These are phyloP conservation scores for Torulaspora gathmanii DNA, from an alignment of 805 yeast genomes.

Conservation along the genomic window DNA sequence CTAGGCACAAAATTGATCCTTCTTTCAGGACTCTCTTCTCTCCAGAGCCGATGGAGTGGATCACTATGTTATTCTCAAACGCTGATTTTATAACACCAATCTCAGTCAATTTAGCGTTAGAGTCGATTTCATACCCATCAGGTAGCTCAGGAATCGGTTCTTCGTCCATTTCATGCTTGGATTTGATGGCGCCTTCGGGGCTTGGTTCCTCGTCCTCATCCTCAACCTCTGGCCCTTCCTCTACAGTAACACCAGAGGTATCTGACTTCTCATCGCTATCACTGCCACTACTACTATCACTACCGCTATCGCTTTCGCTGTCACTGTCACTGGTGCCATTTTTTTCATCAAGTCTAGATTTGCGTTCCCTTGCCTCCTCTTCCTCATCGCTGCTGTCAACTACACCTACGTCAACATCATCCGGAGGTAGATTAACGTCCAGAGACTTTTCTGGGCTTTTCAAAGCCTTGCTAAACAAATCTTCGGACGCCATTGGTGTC, in stretches of 20 bases:
- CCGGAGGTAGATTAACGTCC: constrained; percentile 9
- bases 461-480: constrained; percentile 25
- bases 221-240: constrained; percentile 23
- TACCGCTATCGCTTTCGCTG: constrained; percentile 22
- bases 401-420: constrained; percentile 21
- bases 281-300: constrained; percentile 22
- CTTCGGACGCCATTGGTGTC: constrained; percentile 12
- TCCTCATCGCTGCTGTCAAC: constrained; percentile 14
- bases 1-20: constrained; percentile 72
- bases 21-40: constrained; percentile 81
- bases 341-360: too few relatives aligned
- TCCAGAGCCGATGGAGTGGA: constrained; percentile 72
- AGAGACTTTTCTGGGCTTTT: constrained; percentile 15
- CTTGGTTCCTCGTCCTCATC: constrained; percentile 45
- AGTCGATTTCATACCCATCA: constrained; percentile 53
- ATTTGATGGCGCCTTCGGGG: constrained; percentile 60
- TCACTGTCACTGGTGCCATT: too few relatives aligned
- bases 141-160: constrained; percentile 68
- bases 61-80: constrained; percentile 66
- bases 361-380: neutral
- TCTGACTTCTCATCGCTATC: constrained; percentile 3
- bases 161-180: constrained; percentile 71
- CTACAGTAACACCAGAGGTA: constrained; percentile 18
- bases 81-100: constrained; percentile 66
- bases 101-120: constrained; percentile 60